These are phyloP conservation scores for Fusarium dlaminii DNA, from an alignment of 2,329 filamentous ascomycete species.

Conservation along the genomic window DNA sequence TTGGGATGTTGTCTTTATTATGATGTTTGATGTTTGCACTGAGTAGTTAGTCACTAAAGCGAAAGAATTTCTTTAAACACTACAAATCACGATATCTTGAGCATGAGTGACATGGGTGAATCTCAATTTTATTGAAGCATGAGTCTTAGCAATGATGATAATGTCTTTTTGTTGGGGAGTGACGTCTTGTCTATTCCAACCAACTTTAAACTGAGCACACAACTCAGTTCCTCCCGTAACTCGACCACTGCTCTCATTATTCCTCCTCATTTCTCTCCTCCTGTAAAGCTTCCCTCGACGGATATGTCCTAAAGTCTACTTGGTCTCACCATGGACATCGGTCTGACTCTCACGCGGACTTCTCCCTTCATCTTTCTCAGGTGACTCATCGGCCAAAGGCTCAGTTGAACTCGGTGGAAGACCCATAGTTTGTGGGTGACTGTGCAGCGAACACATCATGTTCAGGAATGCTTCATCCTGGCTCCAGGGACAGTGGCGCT, in stretches of 20 bases:
- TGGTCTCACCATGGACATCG: background rate
- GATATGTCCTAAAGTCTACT: background rate
- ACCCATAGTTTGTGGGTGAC: background rate
- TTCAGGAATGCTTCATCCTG: background rate
- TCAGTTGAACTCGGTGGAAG: background rate
- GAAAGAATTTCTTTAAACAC: constrained; percentile 26
- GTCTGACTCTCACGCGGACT: background rate
- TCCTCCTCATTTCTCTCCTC: background rate
- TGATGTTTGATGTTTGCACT: constrained; percentile 16
- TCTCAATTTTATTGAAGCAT: background rate
- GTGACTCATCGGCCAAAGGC: background rate
- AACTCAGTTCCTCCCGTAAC: background rate
- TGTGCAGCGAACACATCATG: background rate
- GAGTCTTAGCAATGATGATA: background rate
- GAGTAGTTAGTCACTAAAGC: constrained; percentile 25
- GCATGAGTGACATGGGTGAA: background rate
- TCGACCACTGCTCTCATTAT: no score
- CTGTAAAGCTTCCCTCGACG: background rate
- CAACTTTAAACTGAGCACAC: background rate
- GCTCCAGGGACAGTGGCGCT: background rate
- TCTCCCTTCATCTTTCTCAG: background rate
- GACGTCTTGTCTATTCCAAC: background rate
- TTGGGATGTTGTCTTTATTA: constrained; percentile 17
- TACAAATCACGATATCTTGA: background rate
- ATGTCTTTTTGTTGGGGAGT: background rate